A percentile compares a stretch with the other conserved stretches of the same genome.
phyloP scores from a whole-genome alignment of 495 filamentous ascomycete species.

The Neurospora sp. region DNA sequence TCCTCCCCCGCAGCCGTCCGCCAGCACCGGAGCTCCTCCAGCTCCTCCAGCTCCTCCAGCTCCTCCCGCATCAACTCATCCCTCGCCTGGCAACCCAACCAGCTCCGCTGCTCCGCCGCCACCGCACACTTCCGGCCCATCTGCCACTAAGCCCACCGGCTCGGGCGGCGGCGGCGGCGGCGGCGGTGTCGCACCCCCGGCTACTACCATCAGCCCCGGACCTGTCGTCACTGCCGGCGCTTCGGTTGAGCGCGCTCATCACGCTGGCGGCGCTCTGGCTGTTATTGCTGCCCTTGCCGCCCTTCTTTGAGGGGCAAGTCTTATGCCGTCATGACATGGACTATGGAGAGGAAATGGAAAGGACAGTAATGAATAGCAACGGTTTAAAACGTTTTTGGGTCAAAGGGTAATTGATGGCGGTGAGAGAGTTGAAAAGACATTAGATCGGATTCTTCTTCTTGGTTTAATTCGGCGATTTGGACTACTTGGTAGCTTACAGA shows the following conservation, averaged over 20 bases:
- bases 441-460: background rate
- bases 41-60: conserved; percentile 1
- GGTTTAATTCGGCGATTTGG: background rate
- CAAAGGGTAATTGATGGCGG: background rate
- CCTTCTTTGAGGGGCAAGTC: conserved; percentile 12
- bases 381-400: background rate
- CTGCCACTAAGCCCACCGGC: conserved; percentile 3
- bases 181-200: conserved; percentile 3
- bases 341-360: background rate
- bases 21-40: background rate
- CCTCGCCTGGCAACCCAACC: conserved; percentile 8
- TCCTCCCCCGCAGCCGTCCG: background rate
- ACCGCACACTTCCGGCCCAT: conserved; percentile 5
- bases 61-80: conserved; percentile 8
- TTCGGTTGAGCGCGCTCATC: conserved; percentile 8
- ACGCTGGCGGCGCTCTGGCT: conserved; percentile 24
- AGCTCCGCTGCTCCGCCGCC: conserved; percentile 6
- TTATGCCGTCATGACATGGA: background rate
- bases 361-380: background rate
- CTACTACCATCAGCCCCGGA: conserved; percentile 7
- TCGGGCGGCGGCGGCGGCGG: conserved; percentile 5
- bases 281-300: conserved; percentile 23
- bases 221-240: conserved; percentile 22
- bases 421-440: background rate
- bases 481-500: background rate